Conservation (phyloP, 176 grass and related monocot genomes). For the Cocos nucifera region DNA sequence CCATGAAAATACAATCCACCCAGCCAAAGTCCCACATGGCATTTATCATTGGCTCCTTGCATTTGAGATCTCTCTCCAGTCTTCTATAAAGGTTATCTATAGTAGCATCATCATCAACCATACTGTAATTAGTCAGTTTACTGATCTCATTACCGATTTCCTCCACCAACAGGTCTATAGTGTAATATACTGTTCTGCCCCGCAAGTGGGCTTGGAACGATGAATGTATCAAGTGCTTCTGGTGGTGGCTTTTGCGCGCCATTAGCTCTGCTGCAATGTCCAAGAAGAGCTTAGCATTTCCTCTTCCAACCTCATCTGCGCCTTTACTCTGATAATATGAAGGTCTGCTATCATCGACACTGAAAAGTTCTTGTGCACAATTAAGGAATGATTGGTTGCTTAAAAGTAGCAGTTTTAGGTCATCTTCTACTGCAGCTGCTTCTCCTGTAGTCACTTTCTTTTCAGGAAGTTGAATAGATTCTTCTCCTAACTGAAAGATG, state of each 20-base stretch:
- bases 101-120: neutral
- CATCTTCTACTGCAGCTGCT: slow-evolving; percentile 30
- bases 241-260: slow-evolving; percentile 27
- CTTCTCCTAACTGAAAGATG: slow-evolving; percentile 16
- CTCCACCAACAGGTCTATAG: slow-evolving; percentile 36
- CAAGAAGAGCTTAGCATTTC: slow-evolving; percentile 26
- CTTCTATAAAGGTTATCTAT: slow-evolving; percentile 39
- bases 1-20: slow-evolving; percentile 47
- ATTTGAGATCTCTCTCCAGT: slow-evolving; percentile 66
- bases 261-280: slow-evolving; percentile 51
- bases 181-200: slow-evolving; percentile 20
- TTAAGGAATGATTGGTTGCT: slow-evolving; percentile 31
- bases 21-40: slow-evolving; percentile 59
- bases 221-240: slow-evolving; percentile 15
- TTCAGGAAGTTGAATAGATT: neutral
- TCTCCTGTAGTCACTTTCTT: slow-evolving; percentile 10
- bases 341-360: neutral
- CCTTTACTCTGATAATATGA: slow-evolving; percentile 7
- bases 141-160: slow-evolving; percentile 24
- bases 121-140: slow-evolving; percentile 29
- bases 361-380: slow-evolving; percentile 24
- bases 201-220: slow-evolving; percentile 10
- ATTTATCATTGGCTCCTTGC: slow-evolving; percentile 27
- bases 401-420: slow-evolving; percentile 49
- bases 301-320: slow-evolving; percentile 7